Evolutionary conservation across 192 early-diverging fungal genomes (phyloP).

Genomic region (Backusella parvicylindrica): DNA sequence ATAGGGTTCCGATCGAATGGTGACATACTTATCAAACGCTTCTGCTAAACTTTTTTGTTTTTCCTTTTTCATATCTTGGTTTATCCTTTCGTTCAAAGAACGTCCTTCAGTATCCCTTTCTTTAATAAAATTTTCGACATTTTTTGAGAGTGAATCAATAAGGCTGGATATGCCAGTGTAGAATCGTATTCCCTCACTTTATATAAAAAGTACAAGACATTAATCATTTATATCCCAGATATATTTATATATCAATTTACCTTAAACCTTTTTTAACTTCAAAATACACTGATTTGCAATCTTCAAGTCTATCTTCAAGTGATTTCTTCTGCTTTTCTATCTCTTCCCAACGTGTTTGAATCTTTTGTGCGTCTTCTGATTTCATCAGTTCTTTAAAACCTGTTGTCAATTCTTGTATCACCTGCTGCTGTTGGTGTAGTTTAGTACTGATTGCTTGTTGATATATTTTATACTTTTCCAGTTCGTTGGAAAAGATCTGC

Average conservation of each 20-base stretch:
- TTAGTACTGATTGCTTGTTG: not conserved
- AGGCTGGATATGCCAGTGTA: not conserved
- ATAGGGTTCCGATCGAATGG: constrained; percentile 54
- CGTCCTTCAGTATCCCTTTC: not conserved
- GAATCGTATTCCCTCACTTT: not conserved
- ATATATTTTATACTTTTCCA: not conserved
- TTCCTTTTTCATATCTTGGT: constrained; percentile 23
- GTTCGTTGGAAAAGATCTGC: not conserved
- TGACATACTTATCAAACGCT: constrained; percentile 46
- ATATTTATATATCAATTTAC: not conserved
- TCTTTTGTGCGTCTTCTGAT: not conserved
- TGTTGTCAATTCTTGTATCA: not conserved
- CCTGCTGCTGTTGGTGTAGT: not conserved
- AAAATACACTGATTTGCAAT: not conserved
- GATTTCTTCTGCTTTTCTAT: not conserved
- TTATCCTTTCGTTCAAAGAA: not conserved
- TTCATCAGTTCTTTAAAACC: not conserved
- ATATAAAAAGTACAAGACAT: not conserved
- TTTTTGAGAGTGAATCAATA: not conserved
- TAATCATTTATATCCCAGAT: not conserved
- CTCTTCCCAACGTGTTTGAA: not conserved
- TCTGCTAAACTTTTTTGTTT: constrained; percentile 16
- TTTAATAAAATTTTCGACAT: not conserved
- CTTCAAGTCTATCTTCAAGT: not conserved
- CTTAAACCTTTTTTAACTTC: not conserved